phyloP scores from a whole-genome alignment of 345 rosid species.

The Limnanthes douglasii region DNA sequence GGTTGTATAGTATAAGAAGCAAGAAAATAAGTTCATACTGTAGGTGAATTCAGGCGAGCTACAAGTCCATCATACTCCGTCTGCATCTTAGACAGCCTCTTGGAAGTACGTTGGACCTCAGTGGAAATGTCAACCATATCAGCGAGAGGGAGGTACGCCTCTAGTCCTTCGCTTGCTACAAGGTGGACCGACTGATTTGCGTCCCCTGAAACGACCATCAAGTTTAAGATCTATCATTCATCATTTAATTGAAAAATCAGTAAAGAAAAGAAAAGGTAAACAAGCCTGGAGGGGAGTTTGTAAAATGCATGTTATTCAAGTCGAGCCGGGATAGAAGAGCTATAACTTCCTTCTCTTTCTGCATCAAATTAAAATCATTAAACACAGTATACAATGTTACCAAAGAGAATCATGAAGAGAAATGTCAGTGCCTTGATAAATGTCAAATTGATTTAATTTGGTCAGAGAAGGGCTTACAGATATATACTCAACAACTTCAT shows the following conservation, averaged over 20 bases:
- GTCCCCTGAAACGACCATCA: constrained; percentile 33
- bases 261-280: neutral
- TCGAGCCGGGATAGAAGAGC: constrained; percentile 86
- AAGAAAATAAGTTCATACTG: constrained; percentile 24
- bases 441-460: too few relatives aligned
- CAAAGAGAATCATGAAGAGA: too few relatives aligned
- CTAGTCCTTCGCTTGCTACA: constrained; percentile 93
- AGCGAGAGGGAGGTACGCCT: constrained; percentile 90
- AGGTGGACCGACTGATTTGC: constrained; percentile 76
- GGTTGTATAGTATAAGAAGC: too few relatives aligned
- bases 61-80: constrained; percentile 59
- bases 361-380: constrained; percentile 13
- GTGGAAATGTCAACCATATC: constrained; percentile 88
- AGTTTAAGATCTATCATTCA: neutral
- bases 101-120: constrained; percentile 81
- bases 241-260: neutral
- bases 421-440: too few relatives aligned
- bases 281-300: constrained; percentile 56
- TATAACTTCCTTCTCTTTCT: constrained; percentile 80
- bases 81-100: constrained; percentile 84
- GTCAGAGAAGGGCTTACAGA: constrained; percentile 45
- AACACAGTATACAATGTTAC: constrained; percentile 1
- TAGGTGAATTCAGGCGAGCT: constrained; percentile 65
- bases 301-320: constrained; percentile 36
- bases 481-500: constrained; percentile 69